Conservation (phyloP, 2,329 filamentous ascomycete species). For the Alternaria postmessia region DNA sequence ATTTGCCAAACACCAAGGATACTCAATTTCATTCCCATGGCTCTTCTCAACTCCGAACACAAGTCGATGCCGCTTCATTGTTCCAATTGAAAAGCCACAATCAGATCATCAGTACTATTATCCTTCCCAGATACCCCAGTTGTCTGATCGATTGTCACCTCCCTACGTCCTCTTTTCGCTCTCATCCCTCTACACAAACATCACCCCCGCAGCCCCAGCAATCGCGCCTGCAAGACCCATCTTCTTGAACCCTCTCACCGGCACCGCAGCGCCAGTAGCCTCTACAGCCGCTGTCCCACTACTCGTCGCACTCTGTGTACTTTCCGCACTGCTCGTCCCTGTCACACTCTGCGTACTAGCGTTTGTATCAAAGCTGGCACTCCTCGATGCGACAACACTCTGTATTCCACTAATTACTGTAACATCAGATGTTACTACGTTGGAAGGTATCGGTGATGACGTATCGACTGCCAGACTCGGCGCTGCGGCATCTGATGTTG, state of each 20-base stretch:
- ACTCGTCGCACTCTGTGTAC: conserved; percentile 6
- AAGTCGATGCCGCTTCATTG: background rate
- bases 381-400: conserved; percentile 6
- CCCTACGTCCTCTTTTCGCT: too few relatives aligned
- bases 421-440: background rate
- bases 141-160: background rate
- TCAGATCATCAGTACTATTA: background rate
- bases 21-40: background rate
- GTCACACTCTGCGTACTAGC: background rate
- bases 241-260: conserved; percentile 6
- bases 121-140: too few relatives aligned
- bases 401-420: conserved; percentile 8
- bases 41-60: background rate
- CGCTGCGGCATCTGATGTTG: background rate
- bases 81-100: background rate
- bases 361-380: conserved; percentile 1
- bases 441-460: background rate
- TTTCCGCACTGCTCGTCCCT: background rate
- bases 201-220: conserved; percentile 28
- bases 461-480: conserved; percentile 8
- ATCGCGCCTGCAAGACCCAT: conserved; percentile 28
- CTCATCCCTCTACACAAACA: conserved; percentile 20
- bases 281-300: background rate
- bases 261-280: conserved; percentile 9
- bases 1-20: background rate